Evolutionary conservation across 2,329 filamentous ascomycete genomes (phyloP).

Genomic region (Gaeumannomyces tritici): DNA sequence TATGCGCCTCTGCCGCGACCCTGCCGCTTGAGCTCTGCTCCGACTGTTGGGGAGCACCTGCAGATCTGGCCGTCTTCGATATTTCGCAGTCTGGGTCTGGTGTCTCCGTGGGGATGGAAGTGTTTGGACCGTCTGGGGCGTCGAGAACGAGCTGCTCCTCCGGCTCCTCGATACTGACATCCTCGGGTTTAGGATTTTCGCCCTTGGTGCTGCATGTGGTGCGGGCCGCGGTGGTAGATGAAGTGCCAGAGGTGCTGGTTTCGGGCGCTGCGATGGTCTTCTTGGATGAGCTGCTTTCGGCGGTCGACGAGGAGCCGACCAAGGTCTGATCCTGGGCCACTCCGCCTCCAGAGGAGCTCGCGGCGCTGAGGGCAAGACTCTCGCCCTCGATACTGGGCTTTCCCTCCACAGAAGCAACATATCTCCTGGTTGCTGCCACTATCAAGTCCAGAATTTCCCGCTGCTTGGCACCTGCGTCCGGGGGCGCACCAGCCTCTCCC

Average conservation of each 20-base stretch:
- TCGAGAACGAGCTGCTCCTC: conserved; percentile 24
- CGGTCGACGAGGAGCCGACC: not conserved
- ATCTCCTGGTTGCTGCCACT: conserved; percentile 39
- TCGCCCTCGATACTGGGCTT: not conserved
- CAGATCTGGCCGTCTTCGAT: not conserved
- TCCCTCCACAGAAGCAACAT: conserved; percentile 26
- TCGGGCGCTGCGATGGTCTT: not conserved
- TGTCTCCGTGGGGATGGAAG: not conserved
- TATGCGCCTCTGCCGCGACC: conserved; percentile 6
- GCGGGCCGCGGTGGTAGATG: not conserved
- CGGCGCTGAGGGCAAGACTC: not conserved
- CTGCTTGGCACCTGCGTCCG: conserved; percentile 20
- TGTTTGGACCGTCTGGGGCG: not conserved
- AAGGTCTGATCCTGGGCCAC: not conserved
- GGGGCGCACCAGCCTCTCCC: conserved; percentile 10
- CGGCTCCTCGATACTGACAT: conserved; percentile 39
- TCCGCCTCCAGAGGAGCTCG: not conserved
- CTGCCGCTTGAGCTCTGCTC: not conserved
- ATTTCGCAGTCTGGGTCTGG: not conserved
- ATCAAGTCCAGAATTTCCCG: conserved; percentile 41
- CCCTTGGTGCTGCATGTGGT: conserved; percentile 15
- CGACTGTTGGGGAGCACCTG: not conserved
- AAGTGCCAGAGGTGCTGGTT: not conserved
- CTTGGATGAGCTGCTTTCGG: conserved; percentile 13
- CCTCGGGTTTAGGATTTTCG: conserved; percentile 30